Conservation (phyloP, 176 grass and related monocot species). For the Thinopyrum elongatum region DNA sequence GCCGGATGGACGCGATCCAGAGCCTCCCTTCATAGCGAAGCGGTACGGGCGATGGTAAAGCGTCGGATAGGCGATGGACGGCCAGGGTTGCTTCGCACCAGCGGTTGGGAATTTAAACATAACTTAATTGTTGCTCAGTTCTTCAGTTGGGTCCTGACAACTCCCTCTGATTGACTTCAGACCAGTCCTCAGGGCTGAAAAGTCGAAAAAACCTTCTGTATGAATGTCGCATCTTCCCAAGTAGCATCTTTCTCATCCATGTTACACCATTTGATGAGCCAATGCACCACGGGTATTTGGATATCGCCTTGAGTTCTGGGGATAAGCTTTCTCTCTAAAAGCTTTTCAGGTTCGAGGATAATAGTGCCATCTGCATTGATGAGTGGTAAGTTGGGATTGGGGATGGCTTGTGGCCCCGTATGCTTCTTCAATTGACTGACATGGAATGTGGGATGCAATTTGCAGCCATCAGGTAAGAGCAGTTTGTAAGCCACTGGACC, state of each 20-base stretch:
- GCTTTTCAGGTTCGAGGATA: not conserved
- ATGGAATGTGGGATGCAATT: not conserved
- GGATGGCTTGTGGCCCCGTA: not conserved
- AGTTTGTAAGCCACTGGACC: not conserved
- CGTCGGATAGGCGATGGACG: no score
- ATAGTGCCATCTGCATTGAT: not conserved
- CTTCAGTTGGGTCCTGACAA: not conserved
- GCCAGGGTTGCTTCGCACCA: no score
- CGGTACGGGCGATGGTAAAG: no score
- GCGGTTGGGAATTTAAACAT: no score
- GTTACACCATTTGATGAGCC: not conserved
- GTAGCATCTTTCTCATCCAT: not conserved
- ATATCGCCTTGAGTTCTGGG: not conserved
- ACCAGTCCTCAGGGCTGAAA: not conserved
- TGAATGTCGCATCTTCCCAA: not conserved
- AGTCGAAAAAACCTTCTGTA: not conserved
- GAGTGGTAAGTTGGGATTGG: not conserved
- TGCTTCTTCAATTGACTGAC: not conserved
- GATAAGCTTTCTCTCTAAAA: not conserved
- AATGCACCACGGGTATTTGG: not conserved
- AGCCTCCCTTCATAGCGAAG: no score
- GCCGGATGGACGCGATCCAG: no score
- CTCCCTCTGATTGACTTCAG: not conserved
- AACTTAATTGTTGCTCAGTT: no score
- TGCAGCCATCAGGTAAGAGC: not conserved